These are phyloP conservation scores for Neurospora terricola DNA, from an alignment of 495 filamentous ascomycete genomes.

Conservation along the genomic window DNA sequence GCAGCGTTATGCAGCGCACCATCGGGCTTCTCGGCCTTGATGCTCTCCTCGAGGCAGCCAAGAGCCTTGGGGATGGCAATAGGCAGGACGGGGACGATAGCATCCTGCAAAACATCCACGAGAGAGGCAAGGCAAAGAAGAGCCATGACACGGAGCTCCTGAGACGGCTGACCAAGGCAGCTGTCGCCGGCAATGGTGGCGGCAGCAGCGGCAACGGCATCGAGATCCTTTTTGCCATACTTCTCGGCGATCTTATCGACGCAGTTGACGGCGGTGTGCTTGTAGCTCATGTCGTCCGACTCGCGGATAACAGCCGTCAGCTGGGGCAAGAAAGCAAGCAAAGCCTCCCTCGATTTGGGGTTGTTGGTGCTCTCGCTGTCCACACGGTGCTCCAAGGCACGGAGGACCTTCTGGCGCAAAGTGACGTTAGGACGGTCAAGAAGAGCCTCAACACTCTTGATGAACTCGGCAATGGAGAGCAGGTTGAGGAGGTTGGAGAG, in stretches of 20 bases:
- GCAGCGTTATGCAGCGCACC: conserved; percentile 66
- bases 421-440: conserved; percentile 60
- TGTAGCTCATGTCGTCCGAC: conserved; percentile 59
- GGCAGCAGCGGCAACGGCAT: conserved; percentile 55
- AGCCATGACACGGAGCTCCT: conserved; percentile 64
- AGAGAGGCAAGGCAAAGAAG: conserved; percentile 82
- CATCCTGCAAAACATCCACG: conserved; percentile 75
- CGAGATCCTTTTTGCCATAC: conserved; percentile 78
- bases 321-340: conserved; percentile 70
- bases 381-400: conserved; percentile 65
- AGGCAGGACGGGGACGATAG: conserved; percentile 73
- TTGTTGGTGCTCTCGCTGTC: conserved; percentile 57
- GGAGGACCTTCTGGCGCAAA: conserved; percentile 69
- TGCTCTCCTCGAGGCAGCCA: conserved; percentile 52
- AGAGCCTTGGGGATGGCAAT: conserved; percentile 61
- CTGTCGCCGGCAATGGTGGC: conserved; percentile 63
- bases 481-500: conserved; percentile 66
- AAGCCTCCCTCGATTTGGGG: conserved; percentile 50
- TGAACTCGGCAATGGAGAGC: conserved; percentile 72
- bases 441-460: conserved; percentile 70
- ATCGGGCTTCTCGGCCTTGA: conserved; percentile 43
- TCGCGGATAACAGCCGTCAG: conserved; percentile 63
- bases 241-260: conserved; percentile 84
- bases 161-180: conserved; percentile 64
- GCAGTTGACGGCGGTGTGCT: conserved; percentile 72